A percentile compares a stretch with the other conserved stretches of the same genome.
Conservation (phyloP, 192 early-diverging fungal genomes). For the Coemansia sp. region DNA sequence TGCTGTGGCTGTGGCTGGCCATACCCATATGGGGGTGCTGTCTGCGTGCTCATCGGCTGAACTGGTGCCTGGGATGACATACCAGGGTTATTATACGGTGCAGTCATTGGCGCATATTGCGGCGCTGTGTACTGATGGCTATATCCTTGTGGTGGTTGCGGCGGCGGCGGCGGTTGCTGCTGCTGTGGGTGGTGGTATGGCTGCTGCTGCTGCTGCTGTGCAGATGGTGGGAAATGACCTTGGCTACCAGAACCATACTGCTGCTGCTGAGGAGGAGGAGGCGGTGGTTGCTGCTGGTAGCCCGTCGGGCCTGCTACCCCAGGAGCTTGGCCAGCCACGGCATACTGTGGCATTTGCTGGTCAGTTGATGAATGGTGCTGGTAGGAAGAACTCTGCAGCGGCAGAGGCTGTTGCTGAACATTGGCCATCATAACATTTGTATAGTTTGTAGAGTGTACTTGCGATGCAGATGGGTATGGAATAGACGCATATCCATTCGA, state of each 20-base stretch:
- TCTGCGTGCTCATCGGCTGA: slow-evolving; percentile 17
- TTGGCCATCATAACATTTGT: slow-evolving; percentile 13
- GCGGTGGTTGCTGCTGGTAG: slow-evolving; percentile 31
- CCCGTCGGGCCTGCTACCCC: slow-evolving; percentile 17
- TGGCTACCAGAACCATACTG: slow-evolving; percentile 5
- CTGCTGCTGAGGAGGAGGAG: slow-evolving; percentile 17
- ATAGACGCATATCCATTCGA: slow-evolving; percentile 21
- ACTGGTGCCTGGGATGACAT: slow-evolving; percentile 24
- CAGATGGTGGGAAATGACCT: background rate
- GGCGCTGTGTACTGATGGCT: slow-evolving; percentile 26
- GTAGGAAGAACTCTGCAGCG: slow-evolving; percentile 13
- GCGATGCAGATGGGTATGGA: slow-evolving; percentile 25
- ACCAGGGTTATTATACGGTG: slow-evolving; percentile 16
- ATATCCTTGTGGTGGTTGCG: slow-evolving; percentile 23
- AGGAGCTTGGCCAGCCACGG: slow-evolving; percentile 4
- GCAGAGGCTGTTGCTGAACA: slow-evolving; percentile 14
- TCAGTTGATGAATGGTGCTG: slow-evolving; percentile 13
- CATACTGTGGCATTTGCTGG: slow-evolving; percentile 4
- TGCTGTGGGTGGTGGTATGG: slow-evolving; percentile 23
- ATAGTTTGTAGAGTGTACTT: slow-evolving; percentile 18
- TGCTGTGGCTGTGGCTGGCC: slow-evolving; percentile 14
- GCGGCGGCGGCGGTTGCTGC: slow-evolving; percentile 7
- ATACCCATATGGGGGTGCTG: slow-evolving; percentile 25
- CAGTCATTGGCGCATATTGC: slow-evolving; percentile 24
- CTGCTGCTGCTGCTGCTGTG: slow-evolving; percentile 11